Evolutionary conservation across 768 basidiomycete species (phyloP), one percentile per base, ranked within the genome.

Genomic region (Amanita phalloides): DNA sequence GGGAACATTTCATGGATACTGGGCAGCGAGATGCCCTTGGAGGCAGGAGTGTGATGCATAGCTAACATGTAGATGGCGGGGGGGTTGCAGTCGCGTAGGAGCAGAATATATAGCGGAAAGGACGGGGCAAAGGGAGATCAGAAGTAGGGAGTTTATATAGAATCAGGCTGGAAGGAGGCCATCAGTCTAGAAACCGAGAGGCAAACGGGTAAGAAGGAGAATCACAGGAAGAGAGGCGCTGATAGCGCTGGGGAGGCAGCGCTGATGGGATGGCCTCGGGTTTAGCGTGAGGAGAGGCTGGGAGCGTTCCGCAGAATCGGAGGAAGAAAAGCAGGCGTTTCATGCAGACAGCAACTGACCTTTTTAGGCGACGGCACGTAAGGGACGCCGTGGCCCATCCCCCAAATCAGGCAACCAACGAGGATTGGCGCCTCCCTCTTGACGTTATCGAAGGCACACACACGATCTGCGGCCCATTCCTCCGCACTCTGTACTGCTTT

Each of bases 1-100:
- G 78, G 78, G 54, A 79, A 80, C 69, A 79, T 75, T 54, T 78
- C 75, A 20, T 72, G 68, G 32, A 78, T 77, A 57, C 74, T 74
- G 23, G 77, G 78, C 25, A 79, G 64, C 1, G 71, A 66, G 36
- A 65, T 57, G 30, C 28, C 20, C 43, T 43, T 51, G 26, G 50
- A 51, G 14, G 30, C 36, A 3, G 52, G 23, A 14, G 26, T 8
- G 11, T 36, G n/a, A 39, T 17, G 33, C 45, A 53, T 45, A 14
- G 47, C 32, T 20, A 35, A 42, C 55, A 48, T 43, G 48, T 45
- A 23, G 41, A 6, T 46, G 48, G 35, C 17, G 17, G 35, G 35
- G 41, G 17, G 28, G 17, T 23, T 11, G 23, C 48, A 44, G 48
- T 28, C 11, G n/a, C 8, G 7, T 25, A 21, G 35, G 7, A 5